Conservation (phyloP, 257 asterid genomes). For the Petunia axillaris region DNA sequence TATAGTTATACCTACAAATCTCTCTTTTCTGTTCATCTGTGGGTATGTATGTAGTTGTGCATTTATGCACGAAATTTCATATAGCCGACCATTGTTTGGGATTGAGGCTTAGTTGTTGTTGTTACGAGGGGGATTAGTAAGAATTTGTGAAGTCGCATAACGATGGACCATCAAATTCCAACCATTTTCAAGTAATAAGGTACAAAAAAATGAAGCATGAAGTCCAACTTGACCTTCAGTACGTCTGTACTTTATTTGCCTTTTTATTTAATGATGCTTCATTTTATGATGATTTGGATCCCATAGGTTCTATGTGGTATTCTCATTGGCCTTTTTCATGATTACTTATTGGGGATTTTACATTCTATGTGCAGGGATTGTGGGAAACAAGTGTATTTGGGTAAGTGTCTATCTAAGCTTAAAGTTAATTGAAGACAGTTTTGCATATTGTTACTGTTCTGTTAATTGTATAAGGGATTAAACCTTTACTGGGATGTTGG, state of each 20-base stretch:
- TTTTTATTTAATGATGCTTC: background rate
- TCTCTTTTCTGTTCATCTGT: too few relatives aligned
- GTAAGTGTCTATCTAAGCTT: constrained; percentile 39
- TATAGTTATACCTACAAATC: background rate
- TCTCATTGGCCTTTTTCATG: background rate
- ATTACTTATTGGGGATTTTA: constrained; percentile 31
- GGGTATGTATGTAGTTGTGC: too few relatives aligned
- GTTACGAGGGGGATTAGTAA: too few relatives aligned
- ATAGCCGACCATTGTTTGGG: too few relatives aligned
- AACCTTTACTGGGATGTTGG: background rate
- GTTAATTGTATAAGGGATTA: constrained; percentile 1
- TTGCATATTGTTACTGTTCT: background rate
- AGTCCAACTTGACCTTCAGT: background rate
- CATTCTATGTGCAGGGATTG: constrained; percentile 78
- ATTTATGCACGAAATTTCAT: too few relatives aligned
- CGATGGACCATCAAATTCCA: background rate
- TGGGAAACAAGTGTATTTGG: constrained; percentile 93
- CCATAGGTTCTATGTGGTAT: background rate
- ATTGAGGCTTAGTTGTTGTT: too few relatives aligned
- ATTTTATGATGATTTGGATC: background rate
- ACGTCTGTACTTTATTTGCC: background rate
- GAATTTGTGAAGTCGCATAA: background rate
- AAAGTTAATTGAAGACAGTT: background rate
- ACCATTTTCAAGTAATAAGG: background rate
- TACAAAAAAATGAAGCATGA: background rate